Conservation (phyloP, 306 rosid genomes). For the barrel medic (Medicago truncatula) region MtrunA17r5.0-ANR NC_053048.1:39757001-39757500, state of each 20-base stretch:
- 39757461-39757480: background rate
- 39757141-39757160: background rate
- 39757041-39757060: no score
- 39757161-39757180: background rate
- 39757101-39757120: background rate
- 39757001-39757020: no score
- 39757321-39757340: no score
- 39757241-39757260: background rate
- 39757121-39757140: background rate
- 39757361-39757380: no score
- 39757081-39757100: no score
- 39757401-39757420: background rate
- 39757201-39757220: no score
- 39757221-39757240: background rate
- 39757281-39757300: no score
- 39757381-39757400: background rate
- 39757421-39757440: background rate
- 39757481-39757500: constrained; percentile 9
- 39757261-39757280: no score
- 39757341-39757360: no score
- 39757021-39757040: no score
- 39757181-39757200: background rate
- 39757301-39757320: no score
- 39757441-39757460: background rate
- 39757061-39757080: no score